Base-by-base conservation (phyloP, 1,139 yeast genomes). In the Candida neerlandica region DNA sequence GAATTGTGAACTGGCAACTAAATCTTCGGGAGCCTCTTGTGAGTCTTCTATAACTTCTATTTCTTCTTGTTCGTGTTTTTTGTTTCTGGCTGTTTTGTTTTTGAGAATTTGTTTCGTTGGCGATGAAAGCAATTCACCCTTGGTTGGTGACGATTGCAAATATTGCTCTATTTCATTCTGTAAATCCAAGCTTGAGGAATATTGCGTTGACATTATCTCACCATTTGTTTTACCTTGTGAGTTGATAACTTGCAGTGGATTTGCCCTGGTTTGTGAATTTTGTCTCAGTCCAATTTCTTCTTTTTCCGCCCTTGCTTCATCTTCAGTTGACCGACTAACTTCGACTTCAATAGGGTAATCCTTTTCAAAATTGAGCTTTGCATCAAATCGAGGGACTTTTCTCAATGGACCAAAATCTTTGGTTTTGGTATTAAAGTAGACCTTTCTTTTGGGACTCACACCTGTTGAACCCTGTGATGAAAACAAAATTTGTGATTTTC, bases 21-120 rank as follows among this genome's bases (percentile, higher is more conserved):
- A 42, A 15, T 43, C 47, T 5, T 44, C 48, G 21, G 21, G n/a
- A 7, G 56, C 63, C 16, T 61, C 61, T 40, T 60, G 63, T 1
- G 64, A 61, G 45, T 61, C 64, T 44, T 57, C 64, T 18, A 61
- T 52, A 15, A 54, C 52, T 16, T 59, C 64, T 4, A 41, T 49
- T 21, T 50, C 47, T n/a, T 45, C 46, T 16, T 58, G 56, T 39
- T 59, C 60, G 2, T 59, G 57, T 43, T 57, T 58, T 1, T 59
- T 55, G 41, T 58, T 58, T 40, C 54, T 60, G 14, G 55, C 50
- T 5, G 51, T 53, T 9, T 57, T 59, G n/a, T 32, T 44, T 11
- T 43, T 39, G 14, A 14, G 18, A 40, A 41, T 23, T 26, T 16
- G 46, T 43, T 43, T 21, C 19, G 38, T 21, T 12, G 46, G 37